A percentile compares a stretch with the other conserved stretches of the same genome.
These are phyloP conservation scores for Truncatella angustata DNA, from an alignment of 2,329 filamentous ascomycete genomes.

Conservation along the genomic window DNA sequence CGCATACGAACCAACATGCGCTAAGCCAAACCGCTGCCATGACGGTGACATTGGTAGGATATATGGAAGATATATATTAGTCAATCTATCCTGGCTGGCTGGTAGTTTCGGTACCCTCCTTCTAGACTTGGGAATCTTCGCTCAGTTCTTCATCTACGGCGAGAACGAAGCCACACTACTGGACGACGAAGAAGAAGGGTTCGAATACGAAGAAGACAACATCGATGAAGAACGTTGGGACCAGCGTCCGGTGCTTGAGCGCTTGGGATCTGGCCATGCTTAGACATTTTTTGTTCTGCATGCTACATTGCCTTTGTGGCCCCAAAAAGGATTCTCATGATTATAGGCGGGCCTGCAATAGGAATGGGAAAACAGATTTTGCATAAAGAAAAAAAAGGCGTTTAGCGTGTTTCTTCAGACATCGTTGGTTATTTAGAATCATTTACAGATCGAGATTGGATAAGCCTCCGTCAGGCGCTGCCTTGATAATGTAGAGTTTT, in stretches of 20 bases:
- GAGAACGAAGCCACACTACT: constrained; percentile 34
- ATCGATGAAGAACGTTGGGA: constrained; percentile 23
- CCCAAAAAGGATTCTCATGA: too few species aligned
- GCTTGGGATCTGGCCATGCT: constrained; percentile 19
- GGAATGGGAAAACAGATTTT: too few species aligned
- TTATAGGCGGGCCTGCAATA: too few species aligned
- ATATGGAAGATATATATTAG: constrained; percentile 80
- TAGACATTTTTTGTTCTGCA: too few species aligned
- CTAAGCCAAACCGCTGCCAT: constrained; percentile 47
- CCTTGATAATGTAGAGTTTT: too few species aligned
- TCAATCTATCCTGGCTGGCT: constrained; percentile 87
- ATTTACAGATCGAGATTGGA: too few species aligned
- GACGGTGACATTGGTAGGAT: constrained; percentile 63
- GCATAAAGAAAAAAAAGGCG: too few species aligned
- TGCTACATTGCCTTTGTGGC: too few species aligned
- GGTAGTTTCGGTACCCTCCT: constrained; percentile 86
- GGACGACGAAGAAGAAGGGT: constrained; percentile 27
- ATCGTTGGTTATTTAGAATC: too few species aligned
- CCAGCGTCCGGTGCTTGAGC: constrained; percentile 28
- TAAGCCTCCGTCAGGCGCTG: too few species aligned
- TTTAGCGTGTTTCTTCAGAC: too few species aligned
- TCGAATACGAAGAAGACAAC: constrained; percentile 26
- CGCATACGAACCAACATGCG: constrained; percentile 78
- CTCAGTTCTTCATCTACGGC: constrained; percentile 86
- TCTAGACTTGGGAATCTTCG: constrained; percentile 82